phyloP scores from a whole-genome alignment of 2,329 filamentous ascomycete species.

The Biscogniauxia mediterranea region DNA sequence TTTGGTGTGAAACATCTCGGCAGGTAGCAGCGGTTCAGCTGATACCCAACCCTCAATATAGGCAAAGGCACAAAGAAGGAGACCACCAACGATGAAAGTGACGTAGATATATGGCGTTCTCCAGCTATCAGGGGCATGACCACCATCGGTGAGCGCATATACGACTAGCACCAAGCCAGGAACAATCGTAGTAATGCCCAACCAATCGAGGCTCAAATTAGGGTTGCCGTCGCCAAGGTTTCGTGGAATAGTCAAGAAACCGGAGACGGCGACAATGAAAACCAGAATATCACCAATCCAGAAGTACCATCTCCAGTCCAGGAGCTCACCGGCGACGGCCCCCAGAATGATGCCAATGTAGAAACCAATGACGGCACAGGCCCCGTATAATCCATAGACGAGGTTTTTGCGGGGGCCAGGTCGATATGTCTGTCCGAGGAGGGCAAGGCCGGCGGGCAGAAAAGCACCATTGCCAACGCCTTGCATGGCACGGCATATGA shows the following conservation, averaged over 20 bases:
- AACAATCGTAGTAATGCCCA: conserved; percentile 59
- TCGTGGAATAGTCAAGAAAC: conserved; percentile 30
- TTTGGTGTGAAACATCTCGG: conserved; percentile 66
- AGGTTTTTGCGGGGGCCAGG: conserved; percentile 69
- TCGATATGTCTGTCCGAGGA: conserved; percentile 63
- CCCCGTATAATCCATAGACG: conserved; percentile 57
- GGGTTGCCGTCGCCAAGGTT: conserved; percentile 28
- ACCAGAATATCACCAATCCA: conserved; percentile 55
- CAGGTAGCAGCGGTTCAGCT: conserved; percentile 65
- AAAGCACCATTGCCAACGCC: conserved; percentile 73
- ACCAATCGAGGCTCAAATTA: conserved; percentile 66
- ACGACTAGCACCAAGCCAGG: conserved; percentile 67
- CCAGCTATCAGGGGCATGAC: conserved; percentile 68
- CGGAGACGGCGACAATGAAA: conserved; percentile 23
- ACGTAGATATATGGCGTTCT: conserved; percentile 69
- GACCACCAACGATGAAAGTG: conserved; percentile 60
- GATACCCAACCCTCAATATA: conserved; percentile 74
- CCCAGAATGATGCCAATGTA: conserved; percentile 64
- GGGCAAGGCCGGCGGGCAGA: conserved; percentile 65
- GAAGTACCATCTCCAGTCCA: conserved; percentile 66
- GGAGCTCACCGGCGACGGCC: conserved; percentile 57
- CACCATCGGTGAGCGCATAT: conserved; percentile 72
- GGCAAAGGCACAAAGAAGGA: conserved; percentile 58
- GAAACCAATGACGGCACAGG: conserved; percentile 54
- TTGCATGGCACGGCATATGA: conserved; percentile 71